phyloP scores from a whole-genome alignment of 108 stramenopile species.

The Schizochytrium sp. region DNA sequence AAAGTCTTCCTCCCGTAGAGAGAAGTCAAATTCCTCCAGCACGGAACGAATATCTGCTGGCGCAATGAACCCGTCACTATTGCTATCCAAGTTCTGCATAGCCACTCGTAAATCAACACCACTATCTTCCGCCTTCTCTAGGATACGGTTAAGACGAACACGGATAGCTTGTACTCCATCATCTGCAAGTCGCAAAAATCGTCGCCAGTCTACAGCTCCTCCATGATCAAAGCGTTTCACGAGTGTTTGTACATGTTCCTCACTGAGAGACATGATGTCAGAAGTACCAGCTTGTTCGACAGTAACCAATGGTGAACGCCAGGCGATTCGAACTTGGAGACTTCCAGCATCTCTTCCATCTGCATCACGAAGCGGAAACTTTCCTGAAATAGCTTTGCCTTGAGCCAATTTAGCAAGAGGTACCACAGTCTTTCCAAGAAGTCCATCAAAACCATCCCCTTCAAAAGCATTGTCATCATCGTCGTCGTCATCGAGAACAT shows the following conservation, averaged over 20 bases:
- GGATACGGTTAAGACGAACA: background rate
- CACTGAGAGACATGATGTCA: background rate
- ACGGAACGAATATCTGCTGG: constrained; percentile 60
- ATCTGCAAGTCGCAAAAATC: background rate
- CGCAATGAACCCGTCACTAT: constrained; percentile 65
- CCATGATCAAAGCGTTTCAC: background rate
- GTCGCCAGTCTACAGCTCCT: constrained; percentile 38
- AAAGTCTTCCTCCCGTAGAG: constrained; percentile 62
- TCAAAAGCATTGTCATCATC: constrained; percentile 53
- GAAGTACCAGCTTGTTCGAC: constrained; percentile 28
- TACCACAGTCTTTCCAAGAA: constrained; percentile 65
- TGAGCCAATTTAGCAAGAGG: constrained; percentile 61
- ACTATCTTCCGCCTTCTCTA: background rate
- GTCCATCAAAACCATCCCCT: constrained; percentile 37
- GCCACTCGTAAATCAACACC: background rate
- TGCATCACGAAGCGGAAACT: constrained; percentile 31
- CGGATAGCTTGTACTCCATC: constrained; percentile 16
- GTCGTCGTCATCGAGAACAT: constrained; percentile 65
- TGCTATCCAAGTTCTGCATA: constrained; percentile 60
- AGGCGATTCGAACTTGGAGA: constrained; percentile 44
- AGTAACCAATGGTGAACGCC: constrained; percentile 51
- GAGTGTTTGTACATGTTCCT: constrained; percentile 29
- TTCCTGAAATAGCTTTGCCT: constrained; percentile 58
- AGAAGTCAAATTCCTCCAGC: constrained; percentile 64
- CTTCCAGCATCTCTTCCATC: constrained; percentile 59